These are phyloP conservation scores for Eucalyptus erythrocorys DNA, from an alignment of 345 rosid genomes.

Conservation along the genomic window DNA sequence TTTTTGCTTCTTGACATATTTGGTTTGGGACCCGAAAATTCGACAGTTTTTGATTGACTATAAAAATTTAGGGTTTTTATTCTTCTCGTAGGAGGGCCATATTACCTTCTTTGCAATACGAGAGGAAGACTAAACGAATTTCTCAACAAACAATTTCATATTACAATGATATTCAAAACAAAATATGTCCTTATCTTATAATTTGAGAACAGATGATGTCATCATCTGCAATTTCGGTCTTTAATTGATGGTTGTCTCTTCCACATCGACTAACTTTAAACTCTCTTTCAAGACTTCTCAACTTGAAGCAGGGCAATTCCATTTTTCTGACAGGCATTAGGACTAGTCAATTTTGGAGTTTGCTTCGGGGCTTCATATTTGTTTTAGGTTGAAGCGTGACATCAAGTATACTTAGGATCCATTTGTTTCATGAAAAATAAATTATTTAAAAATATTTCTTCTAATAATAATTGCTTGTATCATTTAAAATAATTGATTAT, in stretches of 20 bases:
- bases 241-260: not conserved
- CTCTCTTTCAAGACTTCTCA: not conserved
- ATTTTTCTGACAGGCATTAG: not conserved
- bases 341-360: not conserved
- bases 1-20: not conserved
- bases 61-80: not conserved
- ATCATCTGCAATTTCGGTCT: not conserved
- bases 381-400: not conserved
- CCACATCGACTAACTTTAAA: not conserved
- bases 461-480: not conserved
- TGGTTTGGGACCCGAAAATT: not conserved
- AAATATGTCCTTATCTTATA: not conserved
- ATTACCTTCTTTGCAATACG: not conserved
- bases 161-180: not conserved
- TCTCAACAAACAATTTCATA: not conserved
- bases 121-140: not conserved
- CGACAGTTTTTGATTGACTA: not conserved
- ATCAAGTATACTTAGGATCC: rapidly evolving
- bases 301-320: not conserved
- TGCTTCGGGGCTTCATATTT: not conserved
- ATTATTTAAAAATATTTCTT: not conserved
- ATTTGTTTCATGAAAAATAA: not conserved
- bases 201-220: not conserved
- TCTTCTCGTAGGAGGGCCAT: not conserved
- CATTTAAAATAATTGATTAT: not conserved